Evolutionary conservation across 768 basidiomycete species (phyloP), one percentile per base, ranked within the genome.

Genomic region (Mycena galopus): DNA sequence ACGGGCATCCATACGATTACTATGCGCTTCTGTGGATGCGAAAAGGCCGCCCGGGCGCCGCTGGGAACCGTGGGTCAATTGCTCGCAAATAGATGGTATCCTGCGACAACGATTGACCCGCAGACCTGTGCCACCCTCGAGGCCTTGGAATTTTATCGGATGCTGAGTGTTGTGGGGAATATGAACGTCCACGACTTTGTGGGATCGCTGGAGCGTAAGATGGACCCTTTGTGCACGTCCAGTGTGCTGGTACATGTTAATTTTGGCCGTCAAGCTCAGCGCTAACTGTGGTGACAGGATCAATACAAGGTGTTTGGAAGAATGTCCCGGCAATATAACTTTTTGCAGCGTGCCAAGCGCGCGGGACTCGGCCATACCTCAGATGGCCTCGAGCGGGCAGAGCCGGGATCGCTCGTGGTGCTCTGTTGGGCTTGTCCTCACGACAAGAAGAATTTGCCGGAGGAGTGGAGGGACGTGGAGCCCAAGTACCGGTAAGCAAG

Each of bases 391-490:
- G 6, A 2, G 27, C 44, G 23, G 27, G 29, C 71, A 14, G 56
- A 66, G 32, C 64, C 12, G 16, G 60, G 73, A 3, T 66, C 62
- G 14, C 25, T 67, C 2, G 71, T 71, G 1, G 73, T 78, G 12
- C n/a, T 37, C 29, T 79, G 78, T 37, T 78, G 77, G 67, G 71
- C 78, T 2, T 79, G 78, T 58, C 78, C 76, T 0, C 50, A 71
- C n/a, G 32, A 63, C 9, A 65, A 63, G 1, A 65, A 68, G 35
- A 78, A 79, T 60, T 50, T 79, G 7, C 78, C 78, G 1, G 60
- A 64, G 2, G 68, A 71, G 7, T 78, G 76, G 77, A 21, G 17
- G 63, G 30, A 65, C 10, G 50, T 68, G 3, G 53, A 35, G 8
- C n/a, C 69, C 1, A 42, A 39, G 30, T 55, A 39, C 19, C 29